Conservation (phyloP, 1,284 basidiomycete species). For the Singerocomus inundabilis region DNA sequence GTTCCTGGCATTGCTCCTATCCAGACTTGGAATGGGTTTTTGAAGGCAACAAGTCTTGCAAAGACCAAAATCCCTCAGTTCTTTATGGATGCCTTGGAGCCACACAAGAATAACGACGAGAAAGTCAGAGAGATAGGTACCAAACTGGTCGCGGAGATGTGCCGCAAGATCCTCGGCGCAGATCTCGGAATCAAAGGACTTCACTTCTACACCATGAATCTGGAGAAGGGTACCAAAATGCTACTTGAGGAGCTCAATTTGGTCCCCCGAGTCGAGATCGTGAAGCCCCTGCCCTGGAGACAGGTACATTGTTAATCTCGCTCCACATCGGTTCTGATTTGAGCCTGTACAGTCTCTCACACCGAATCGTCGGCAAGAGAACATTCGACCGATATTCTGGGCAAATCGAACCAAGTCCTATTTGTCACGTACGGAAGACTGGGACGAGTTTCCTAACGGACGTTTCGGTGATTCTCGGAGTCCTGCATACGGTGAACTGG, state of each 20-base stretch:
- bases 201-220: constrained; percentile 98
- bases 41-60: constrained; percentile 87
- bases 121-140: constrained; percentile 88
- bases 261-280: constrained; percentile 80
- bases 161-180: constrained; percentile 73
- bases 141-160: constrained; percentile 87
- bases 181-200: constrained; percentile 82
- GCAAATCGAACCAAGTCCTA: constrained; percentile 92
- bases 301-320: constrained; percentile 50
- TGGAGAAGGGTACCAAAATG: constrained; percentile 94
- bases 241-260: constrained; percentile 86
- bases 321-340: constrained; percentile 52
- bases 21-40: constrained; percentile 97
- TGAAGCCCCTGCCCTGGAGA: constrained; percentile 91
- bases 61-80: constrained; percentile 80
- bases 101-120: constrained; percentile 90
- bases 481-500: constrained; percentile 97
- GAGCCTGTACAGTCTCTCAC: constrained; percentile 69
- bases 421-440: constrained; percentile 89
- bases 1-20: constrained; percentile 97
- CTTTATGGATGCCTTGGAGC: constrained; percentile 82
- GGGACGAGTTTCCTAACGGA: constrained; percentile 99
- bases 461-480: constrained; percentile 96
- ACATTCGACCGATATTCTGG: constrained; percentile 95
- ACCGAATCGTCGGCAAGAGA: constrained; percentile 82